Base-by-base conservation (phyloP, 805 yeast species). In the Candida coleopterorum region DNA sequence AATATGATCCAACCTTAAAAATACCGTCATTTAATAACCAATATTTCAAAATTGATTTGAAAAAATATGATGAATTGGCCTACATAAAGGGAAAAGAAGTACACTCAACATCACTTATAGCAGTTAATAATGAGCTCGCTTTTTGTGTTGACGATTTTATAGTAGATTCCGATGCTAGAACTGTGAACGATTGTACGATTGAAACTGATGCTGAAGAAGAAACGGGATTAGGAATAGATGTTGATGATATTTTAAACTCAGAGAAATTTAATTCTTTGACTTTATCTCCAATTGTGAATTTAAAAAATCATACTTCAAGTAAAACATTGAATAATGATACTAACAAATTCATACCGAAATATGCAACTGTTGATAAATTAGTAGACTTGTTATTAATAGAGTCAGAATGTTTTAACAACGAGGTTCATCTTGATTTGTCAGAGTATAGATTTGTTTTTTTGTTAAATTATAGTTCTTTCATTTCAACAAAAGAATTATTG, bases 351-450 rank as follows among this genome's bases (percentile, higher is more conserved):
- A 55, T 64, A 24, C 71, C 71, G 3, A 60, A 62, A 34, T 59
- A 50, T 47, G 93, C 93, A 1, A 72, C 85, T 1, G 59, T 86
- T 39, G 93, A 85, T 29, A 77, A 79, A 47, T 68, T 90, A 47
- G 70, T 88, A 37, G 97, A 90, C 56, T 70, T 89, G 16, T 60
- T 90, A 35, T 87, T 90, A 4, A 50, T 68, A 75, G 54, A 90
- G 84, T 15, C 81, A 74, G 26, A 74, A 73, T 47, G 77, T 74
- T 38, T 87, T 77, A 60, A 59, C 34, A 59, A 56, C 11, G 42
- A 48, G 9, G 50, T 62, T n/a, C 42, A 48, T 6, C 40, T 68
- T 21, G 69, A 66, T 40, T 54, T 64, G 39, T 53, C 62, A 1
- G 74, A 67, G 44, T 68, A 58, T 46, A 41, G 72, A 36, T 56